Evolutionary conservation across 371 early-diverging fungal genomes (phyloP).

Genomic region (Batrachochytrium dendrobatidis): DNA sequence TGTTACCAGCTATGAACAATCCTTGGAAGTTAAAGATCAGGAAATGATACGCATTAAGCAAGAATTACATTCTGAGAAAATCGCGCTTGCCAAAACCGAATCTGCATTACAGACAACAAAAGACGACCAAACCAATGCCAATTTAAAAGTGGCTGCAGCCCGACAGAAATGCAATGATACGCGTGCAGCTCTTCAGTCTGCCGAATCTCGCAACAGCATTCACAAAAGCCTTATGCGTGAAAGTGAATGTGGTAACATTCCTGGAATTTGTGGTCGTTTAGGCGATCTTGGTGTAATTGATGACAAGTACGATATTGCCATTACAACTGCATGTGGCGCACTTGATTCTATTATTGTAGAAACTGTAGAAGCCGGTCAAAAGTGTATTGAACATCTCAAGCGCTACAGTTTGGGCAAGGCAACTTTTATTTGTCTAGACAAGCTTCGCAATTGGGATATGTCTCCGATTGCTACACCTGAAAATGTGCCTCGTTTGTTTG

Average conservation of each 20-base stretch:
- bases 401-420: slow-evolving; percentile 84
- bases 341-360: slow-evolving; percentile 96
- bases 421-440: slow-evolving; percentile 83
- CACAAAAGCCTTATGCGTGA: slow-evolving; percentile 66
- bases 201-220: slow-evolving; percentile 69
- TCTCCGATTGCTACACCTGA: slow-evolving; percentile 66
- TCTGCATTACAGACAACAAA: slow-evolving; percentile 7
- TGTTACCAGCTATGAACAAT: slow-evolving; percentile 15
- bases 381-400: slow-evolving; percentile 88
- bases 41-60: not conserved
- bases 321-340: slow-evolving; percentile 83
- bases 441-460: slow-evolving; percentile 47
- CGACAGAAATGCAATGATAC: slow-evolving; percentile 66
- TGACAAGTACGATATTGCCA: slow-evolving; percentile 91
- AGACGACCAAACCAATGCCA: slow-evolving; percentile 6
- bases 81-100: slow-evolving; percentile 14
- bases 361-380: slow-evolving; percentile 83
- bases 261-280: slow-evolving; percentile 90
- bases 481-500: slow-evolving; percentile 82
- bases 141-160: slow-evolving; percentile 16
- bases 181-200: slow-evolving; percentile 49
- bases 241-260: slow-evolving; percentile 70
- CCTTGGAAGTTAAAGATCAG: not conserved
- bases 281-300: slow-evolving; percentile 95
- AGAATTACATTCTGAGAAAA: not conserved